Conservation (phyloP, 345 rosid genomes). For the Cardamine chenopodiifolia region DNA sequence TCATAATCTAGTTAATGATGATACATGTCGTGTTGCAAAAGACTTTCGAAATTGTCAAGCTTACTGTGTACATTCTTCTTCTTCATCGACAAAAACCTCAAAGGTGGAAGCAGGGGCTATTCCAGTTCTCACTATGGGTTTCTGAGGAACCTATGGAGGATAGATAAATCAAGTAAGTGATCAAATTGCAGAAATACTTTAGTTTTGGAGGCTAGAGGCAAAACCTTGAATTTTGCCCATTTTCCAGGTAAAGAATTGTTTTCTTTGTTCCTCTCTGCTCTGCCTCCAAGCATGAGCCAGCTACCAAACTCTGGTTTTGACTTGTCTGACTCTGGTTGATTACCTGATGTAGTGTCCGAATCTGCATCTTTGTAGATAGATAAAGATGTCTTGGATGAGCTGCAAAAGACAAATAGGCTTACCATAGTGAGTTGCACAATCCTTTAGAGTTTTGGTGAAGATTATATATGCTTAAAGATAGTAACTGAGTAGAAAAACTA, state of each 20-base stretch:
- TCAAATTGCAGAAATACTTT: not conserved
- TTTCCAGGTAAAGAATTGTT: constrained; percentile 71
- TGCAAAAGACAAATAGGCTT: constrained; percentile 22
- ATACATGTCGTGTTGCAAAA: not conserved
- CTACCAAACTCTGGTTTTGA: constrained; percentile 52
- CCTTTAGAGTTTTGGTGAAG: constrained; percentile 1
- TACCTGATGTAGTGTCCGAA: constrained; percentile 39
- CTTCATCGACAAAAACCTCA: constrained; percentile 85
- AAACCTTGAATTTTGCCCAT: constrained; percentile 84
- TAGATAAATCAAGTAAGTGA: constrained; percentile 12
- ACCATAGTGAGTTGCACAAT: constrained; percentile 16
- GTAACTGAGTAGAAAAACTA: not conserved
- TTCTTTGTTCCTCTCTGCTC: constrained; percentile 93
- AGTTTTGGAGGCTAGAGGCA: constrained; percentile 2
- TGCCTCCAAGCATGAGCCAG: constrained; percentile 70
- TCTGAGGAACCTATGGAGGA: constrained; percentile 64
- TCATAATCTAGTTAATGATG: not conserved
- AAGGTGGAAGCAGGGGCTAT: constrained; percentile 52
- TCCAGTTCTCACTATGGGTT: constrained; percentile 50
- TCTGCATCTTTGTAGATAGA: constrained; percentile 63
- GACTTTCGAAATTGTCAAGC: constrained; percentile 26
- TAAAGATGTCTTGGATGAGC: constrained; percentile 56
- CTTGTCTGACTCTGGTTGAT: constrained; percentile 50
- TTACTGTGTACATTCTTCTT: constrained; percentile 71
- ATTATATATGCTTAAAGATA: not conserved